phyloP scores from a whole-genome alignment of 2,329 filamentous ascomycete genomes.

The Colletotrichum falcatum region DNA sequence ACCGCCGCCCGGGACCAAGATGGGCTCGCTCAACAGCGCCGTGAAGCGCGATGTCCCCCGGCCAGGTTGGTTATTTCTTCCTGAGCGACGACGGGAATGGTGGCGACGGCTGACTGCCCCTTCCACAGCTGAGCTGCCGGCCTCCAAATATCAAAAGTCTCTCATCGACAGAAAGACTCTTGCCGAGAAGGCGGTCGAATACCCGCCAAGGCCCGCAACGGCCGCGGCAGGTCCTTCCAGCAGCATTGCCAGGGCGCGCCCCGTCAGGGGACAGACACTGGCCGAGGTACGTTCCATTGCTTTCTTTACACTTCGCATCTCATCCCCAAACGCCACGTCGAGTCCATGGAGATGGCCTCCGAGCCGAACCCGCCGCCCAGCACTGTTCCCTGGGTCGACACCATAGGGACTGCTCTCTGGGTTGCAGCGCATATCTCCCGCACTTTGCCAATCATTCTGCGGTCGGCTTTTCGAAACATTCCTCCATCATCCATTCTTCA shows the following conservation, averaged over 20 bases:
- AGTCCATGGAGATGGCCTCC: constrained; percentile 18
- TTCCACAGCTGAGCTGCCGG: constrained; percentile 57
- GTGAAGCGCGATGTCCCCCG: constrained; percentile 65
- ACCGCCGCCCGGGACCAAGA: constrained; percentile 52
- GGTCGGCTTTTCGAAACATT: not conserved
- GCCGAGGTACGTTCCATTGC: constrained; percentile 25
- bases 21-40: constrained; percentile 43
- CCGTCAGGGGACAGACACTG: constrained; percentile 25
- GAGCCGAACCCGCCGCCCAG: not conserved
- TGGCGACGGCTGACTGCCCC: constrained; percentile 25
- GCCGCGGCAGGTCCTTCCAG: constrained; percentile 52
- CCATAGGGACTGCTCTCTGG: constrained; percentile 17
- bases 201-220: constrained; percentile 54
- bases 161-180: constrained; percentile 60
- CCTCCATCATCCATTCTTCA: not conserved
- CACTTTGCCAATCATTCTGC: constrained; percentile 6
- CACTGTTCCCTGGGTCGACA: constrained; percentile 8
- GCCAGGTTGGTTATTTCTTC: constrained; percentile 54
- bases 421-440: constrained; percentile 14
- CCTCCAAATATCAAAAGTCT: constrained; percentile 68
- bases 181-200: constrained; percentile 66
- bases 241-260: constrained; percentile 37
- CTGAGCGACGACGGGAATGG: not conserved
- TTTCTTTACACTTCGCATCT: not conserved
- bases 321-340: constrained; percentile 7